These are phyloP conservation scores for Nitzschia putrida DNA, from an alignment of 108 stramenopile species.

Conservation along the genomic window DNA sequence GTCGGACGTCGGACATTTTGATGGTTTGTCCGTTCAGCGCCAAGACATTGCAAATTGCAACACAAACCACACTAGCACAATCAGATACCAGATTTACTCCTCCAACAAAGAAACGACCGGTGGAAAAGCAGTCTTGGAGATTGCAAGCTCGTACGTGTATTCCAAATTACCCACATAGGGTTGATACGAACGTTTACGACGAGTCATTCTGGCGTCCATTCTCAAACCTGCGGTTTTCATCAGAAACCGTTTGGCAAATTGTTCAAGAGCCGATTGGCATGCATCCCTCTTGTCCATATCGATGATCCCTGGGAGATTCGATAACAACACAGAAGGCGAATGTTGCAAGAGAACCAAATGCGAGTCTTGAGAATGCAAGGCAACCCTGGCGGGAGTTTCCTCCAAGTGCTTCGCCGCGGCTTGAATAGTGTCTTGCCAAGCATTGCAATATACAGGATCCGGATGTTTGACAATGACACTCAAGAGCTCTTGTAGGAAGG, in stretches of 20 bases:
- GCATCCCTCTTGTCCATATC: neutral
- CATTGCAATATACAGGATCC: neutral
- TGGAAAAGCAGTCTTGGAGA: conserved; percentile 12
- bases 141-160: conserved; percentile 3
- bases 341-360: conserved; percentile 27
- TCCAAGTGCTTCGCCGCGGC: conserved; percentile 16
- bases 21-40: no score
- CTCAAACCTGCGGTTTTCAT: neutral
- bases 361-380: conserved; percentile 25
- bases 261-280: neutral
- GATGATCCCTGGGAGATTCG: neutral
- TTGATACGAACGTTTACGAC: conserved; percentile 19
- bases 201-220: conserved; percentile 5
- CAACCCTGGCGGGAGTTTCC: neutral
- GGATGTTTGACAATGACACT: conserved; percentile 5
- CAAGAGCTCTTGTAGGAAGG: conserved; percentile 22
- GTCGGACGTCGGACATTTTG: no score
- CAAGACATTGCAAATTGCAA: no score
- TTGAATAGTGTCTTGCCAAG: conserved; percentile 31
- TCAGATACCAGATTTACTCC: no score
- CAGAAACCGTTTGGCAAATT: conserved; percentile 9
- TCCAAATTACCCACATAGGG: conserved; percentile 18
- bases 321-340: neutral
- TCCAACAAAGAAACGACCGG: neutral
- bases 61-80: no score